phyloP scores from a whole-genome alignment of 2,329 filamentous ascomycete genomes.

The Pseudogymnoascus sp. region DNA sequence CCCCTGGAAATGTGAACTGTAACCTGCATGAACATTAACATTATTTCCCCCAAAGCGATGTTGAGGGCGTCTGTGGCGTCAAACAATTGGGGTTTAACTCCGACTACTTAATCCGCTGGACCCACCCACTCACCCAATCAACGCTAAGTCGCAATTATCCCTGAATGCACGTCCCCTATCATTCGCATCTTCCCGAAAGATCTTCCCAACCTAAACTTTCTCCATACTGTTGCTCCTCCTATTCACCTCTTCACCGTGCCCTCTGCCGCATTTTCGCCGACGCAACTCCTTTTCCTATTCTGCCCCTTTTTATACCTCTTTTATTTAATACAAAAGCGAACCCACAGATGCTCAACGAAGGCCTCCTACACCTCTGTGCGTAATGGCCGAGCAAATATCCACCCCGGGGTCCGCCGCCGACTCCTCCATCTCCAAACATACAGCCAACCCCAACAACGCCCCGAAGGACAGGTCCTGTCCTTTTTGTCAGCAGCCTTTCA shows the following conservation, averaged over 20 bases:
- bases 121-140: neutral
- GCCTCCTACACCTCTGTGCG: conserved; percentile 5
- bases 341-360: conserved; percentile 1
- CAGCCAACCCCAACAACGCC: neutral
- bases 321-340: neutral
- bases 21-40: neutral
- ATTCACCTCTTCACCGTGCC: conserved; percentile 3
- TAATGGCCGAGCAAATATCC: conserved; percentile 27
- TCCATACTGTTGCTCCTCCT: neutral
- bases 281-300: neutral
- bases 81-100: conserved; percentile 2
- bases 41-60: neutral
- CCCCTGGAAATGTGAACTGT: neutral
- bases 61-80: neutral
- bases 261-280: neutral
- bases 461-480: conserved; percentile 81
- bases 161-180: conserved; percentile 9
- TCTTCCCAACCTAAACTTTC: conserved; percentile 8
- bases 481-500: conserved; percentile 84
- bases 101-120: conserved; percentile 2
- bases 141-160: conserved; percentile 4
- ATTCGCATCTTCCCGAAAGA: conserved; percentile 8
- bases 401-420: conserved; percentile 28
- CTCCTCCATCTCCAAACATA: conserved; percentile 16
- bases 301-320: neutral